These are phyloP conservation scores for Geranomyces michiganensis DNA, from an alignment of 192 early-diverging fungal genomes.

Conservation along the genomic window DNA sequence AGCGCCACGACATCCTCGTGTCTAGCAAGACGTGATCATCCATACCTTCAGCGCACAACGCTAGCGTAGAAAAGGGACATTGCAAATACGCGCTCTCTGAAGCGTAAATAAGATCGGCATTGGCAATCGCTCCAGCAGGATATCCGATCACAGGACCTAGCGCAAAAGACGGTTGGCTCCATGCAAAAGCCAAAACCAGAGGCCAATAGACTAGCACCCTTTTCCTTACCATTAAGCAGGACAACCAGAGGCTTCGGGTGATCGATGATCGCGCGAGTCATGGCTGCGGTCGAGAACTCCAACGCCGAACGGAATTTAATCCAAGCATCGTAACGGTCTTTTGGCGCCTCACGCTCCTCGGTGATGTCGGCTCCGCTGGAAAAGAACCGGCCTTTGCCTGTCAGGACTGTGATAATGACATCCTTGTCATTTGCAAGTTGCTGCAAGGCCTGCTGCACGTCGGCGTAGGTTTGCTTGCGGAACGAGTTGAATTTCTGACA, in stretches of 20 bases:
- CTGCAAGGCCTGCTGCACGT: slow-evolving; percentile 22
- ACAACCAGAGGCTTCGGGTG: slow-evolving; percentile 34
- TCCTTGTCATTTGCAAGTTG: slow-evolving; percentile 10
- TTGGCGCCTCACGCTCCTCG: slow-evolving; percentile 25
- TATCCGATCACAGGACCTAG: slow-evolving; percentile 34
- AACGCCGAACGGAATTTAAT: slow-evolving; percentile 18
- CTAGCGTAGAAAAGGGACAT: slow-evolving; percentile 35
- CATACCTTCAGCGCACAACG: slow-evolving; percentile 37
- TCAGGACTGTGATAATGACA: slow-evolving; percentile 35
- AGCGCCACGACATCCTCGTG: too few species aligned
- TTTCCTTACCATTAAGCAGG: slow-evolving; percentile 29
- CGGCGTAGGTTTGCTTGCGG: slow-evolving; percentile 25
- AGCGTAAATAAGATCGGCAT: slow-evolving; percentile 40
- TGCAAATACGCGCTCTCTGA: slow-evolving; percentile 32
- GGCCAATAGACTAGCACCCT: too few species aligned
- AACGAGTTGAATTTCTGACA: slow-evolving; percentile 35
- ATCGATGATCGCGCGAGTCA: slow-evolving; percentile 29
- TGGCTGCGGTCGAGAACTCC: slow-evolving; percentile 27
- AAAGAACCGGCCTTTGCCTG: slow-evolving; percentile 45
- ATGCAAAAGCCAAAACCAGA: too few species aligned
- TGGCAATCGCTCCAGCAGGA: slow-evolving; percentile 32
- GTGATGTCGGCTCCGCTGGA: slow-evolving; percentile 32
- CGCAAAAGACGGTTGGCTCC: not conserved
- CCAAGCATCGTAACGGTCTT: slow-evolving; percentile 22
- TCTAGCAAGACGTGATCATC: too few species aligned